Evolutionary conservation across 768 basidiomycete species (phyloP), one percentile per base, ranked within the genome.

Genomic region (Omphalotus guepiniiformis): DNA sequence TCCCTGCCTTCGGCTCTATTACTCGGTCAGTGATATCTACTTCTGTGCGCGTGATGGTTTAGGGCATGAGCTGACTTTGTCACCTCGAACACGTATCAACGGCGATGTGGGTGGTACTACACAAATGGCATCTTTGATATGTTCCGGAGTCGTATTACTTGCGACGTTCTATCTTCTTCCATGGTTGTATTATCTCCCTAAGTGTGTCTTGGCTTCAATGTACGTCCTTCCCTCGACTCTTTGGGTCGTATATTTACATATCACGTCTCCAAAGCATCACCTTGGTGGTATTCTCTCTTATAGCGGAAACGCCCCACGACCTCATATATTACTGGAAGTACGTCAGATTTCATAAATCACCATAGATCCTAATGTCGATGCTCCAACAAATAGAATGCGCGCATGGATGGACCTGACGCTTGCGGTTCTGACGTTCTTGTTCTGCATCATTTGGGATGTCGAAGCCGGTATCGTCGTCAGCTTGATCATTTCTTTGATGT

Each of bases 381-480:
- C 8, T 4, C 11, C 16, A 28, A 12, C 16, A 15, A 25, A 11
- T 51, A 88, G 88, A 57, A 92, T 96, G 79, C 60, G 79, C n/a
- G 89, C 95, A n/a, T 94, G 91, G 89, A 80, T 82, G 29, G 95
- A 98, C 61, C 72, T 95, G 39, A 68, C 78, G 4, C 78, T 98
- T 58, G 93, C 97, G 87, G 68, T 72, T 18, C 75, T 93, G 42
- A 97, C 96, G 0, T 96, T 98, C 65, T 57, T 84, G 52, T 78
- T 90, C 45, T 93, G 92, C 2, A 82, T 96, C 47, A 64, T 96
- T 19, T 93, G 91, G 82, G 83, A 86, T 54, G 83, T 98, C 47
- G 93, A 98, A 71, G 83, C 91, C 46, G 95, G 95, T 12, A 83
- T 98, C 35, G 80, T 88, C n/a, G 83, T 89, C 55, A 89, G 89